These are phyloP conservation scores for Diplodia mutila DNA, from an alignment of 2,329 filamentous ascomycete genomes.

Conservation along the genomic window DNA sequence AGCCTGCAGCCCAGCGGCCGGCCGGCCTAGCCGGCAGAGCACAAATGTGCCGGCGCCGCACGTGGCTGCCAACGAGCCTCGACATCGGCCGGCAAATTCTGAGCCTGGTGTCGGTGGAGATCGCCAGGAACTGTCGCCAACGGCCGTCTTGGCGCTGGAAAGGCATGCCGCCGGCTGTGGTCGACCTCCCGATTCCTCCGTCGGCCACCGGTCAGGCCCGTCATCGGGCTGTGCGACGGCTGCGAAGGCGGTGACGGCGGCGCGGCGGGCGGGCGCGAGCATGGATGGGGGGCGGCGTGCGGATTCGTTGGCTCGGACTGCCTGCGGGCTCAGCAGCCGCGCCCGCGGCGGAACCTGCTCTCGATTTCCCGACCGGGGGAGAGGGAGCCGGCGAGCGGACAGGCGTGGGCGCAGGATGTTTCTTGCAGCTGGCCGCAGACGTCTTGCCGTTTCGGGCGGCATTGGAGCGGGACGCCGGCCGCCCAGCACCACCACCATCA, in stretches of 20 bases:
- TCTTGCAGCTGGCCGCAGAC: constrained; percentile 2
- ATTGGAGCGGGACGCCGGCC: constrained; percentile 13
- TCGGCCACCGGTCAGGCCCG: constrained; percentile 8
- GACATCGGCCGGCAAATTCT: constrained; percentile 19
- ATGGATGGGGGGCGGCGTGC: background rate
- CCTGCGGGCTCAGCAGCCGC: background rate
- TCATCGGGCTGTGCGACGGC: background rate
- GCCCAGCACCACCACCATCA: background rate
- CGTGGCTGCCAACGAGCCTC: constrained; percentile 15
- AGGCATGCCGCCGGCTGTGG: constrained; percentile 1
- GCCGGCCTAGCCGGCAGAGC: constrained; percentile 14
- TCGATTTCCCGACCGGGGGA: background rate
- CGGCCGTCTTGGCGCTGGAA: constrained; percentile 5
- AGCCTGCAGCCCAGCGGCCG: constrained; percentile 4
- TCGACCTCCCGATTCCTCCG: background rate
- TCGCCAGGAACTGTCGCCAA: constrained; percentile 24
- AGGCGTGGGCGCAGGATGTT: constrained; percentile 5
- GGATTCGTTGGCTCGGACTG: constrained; percentile 11
- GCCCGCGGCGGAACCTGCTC: constrained; percentile 12
- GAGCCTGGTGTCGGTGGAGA: constrained; percentile 5
- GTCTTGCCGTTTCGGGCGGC: constrained; percentile 15
- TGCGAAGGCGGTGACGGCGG: constrained; percentile 1
- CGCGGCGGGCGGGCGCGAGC: background rate
- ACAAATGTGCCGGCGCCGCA: constrained; percentile 13
- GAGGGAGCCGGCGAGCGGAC: constrained; percentile 3